A percentile compares a stretch with the other conserved stretches of the same genome.
Evolutionary conservation across 768 basidiomycete genomes (phyloP).

Genomic region (Leccinum longicurvipes): DNA sequence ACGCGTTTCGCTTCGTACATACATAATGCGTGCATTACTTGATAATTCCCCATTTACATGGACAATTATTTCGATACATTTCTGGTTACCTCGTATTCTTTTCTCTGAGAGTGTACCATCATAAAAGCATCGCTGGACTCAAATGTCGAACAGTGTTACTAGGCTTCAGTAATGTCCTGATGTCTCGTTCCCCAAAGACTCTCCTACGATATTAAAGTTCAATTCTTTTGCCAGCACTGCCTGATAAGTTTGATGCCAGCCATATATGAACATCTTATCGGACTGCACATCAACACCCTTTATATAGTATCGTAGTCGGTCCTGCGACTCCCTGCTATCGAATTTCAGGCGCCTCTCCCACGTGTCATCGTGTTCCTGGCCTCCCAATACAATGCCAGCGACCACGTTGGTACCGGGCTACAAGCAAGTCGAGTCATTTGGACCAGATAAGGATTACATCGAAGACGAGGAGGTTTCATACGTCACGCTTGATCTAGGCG

Average conservation of each 20-base stretch:
- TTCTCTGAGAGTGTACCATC: not conserved
- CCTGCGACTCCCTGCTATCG: no score
- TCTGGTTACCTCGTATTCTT: not conserved
- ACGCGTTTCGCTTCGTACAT: not conserved
- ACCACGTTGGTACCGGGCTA: conserved; percentile 53
- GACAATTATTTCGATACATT: not conserved
- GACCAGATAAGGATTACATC: conserved; percentile 64
- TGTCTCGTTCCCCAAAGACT: not conserved
- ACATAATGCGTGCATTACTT: conserved; percentile 1
- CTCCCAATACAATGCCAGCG: conserved; percentile 22
- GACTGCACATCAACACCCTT: no score
- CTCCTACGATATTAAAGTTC: not conserved
- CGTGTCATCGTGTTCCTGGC: no score
- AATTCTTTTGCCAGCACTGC: not conserved
- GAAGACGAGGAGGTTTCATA: conserved; percentile 55
- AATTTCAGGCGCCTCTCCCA: no score
- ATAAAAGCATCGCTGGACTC: no score
- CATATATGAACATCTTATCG: no score
- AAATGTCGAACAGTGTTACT: no score
- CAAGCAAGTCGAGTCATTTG: conserved; percentile 64
- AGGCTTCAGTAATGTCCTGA: no score
- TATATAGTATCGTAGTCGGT: no score
- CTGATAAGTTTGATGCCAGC: not conserved
- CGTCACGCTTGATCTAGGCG: conserved; percentile 71
- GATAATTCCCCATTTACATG: conserved; percentile 5